Evolutionary conservation across 1,284 basidiomycete species (phyloP).

Genomic region (Pholiota adiposa): DNA sequence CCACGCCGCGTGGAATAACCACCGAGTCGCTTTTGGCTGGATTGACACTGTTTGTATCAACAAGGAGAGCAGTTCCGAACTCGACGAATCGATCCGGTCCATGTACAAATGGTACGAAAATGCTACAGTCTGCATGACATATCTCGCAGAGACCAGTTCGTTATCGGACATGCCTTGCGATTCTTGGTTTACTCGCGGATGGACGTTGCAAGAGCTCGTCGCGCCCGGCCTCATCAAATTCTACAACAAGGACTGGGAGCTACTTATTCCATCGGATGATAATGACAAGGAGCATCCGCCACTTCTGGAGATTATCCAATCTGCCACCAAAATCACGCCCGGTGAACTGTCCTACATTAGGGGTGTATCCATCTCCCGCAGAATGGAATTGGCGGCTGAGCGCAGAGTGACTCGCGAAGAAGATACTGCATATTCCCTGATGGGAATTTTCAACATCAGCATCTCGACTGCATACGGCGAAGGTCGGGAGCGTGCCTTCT

Average conservation of each 20-base stretch:
- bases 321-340: background rate
- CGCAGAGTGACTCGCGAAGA: background rate
- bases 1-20: background rate
- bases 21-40: background rate
- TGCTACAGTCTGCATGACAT: background rate
- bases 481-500: background rate
- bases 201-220: constrained; percentile 3
- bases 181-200: constrained; percentile 6
- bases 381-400: background rate
- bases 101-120: background rate
- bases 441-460: constrained; percentile 3
- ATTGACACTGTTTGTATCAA: background rate
- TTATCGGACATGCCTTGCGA: background rate
- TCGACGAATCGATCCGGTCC: background rate
- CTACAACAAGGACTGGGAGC: background rate
- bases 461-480: constrained; percentile 4
- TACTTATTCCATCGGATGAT: background rate
- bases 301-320: background rate
- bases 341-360: too few species aligned
- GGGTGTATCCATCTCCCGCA: background rate
- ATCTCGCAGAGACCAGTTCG: background rate
- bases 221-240: constrained; percentile 1
- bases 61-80: background rate
- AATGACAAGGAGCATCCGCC: background rate
- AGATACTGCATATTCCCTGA: constrained; percentile 3